Conservation (phyloP, 306 rosid genomes). For the Aeschynomene evenia region DNA sequence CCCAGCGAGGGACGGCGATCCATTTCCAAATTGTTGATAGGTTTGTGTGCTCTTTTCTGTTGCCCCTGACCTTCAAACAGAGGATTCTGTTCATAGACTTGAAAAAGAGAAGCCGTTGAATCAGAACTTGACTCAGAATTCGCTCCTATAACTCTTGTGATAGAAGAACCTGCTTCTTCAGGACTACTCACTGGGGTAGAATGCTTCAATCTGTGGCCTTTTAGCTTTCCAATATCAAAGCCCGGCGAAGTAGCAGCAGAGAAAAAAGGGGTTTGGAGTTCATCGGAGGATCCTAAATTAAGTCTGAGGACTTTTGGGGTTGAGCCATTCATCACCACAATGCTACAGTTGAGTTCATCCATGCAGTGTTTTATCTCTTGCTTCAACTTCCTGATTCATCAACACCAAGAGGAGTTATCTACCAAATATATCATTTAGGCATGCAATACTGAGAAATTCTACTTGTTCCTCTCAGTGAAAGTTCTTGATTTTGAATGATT, state of each 20-base stretch:
- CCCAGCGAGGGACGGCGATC: slow-evolving; percentile 46
- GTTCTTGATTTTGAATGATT: background rate
- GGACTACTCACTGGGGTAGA: slow-evolving; percentile 88
- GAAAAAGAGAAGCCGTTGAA: slow-evolving; percentile 57
- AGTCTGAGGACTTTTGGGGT: slow-evolving; percentile 84
- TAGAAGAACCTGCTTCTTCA: slow-evolving; percentile 63
- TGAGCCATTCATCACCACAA: slow-evolving; percentile 78
- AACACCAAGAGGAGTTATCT: slow-evolving; percentile 5
- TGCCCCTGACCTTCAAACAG: slow-evolving; percentile 60
- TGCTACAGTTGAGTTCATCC: slow-evolving; percentile 84
- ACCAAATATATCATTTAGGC: background rate
- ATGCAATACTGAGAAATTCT: slow-evolving; percentile 11
- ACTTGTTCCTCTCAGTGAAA: background rate
- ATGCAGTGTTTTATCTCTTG: slow-evolving; percentile 84
- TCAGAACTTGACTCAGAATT: slow-evolving; percentile 62
- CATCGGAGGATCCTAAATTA: slow-evolving; percentile 67
- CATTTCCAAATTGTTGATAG: slow-evolving; percentile 40
- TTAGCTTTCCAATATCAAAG: slow-evolving; percentile 43
- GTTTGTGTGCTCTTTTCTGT: slow-evolving; percentile 34
- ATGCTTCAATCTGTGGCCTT: slow-evolving; percentile 65
- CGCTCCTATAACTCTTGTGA: slow-evolving; percentile 54
- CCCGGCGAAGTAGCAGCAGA: slow-evolving; percentile 76
- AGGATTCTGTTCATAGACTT: slow-evolving; percentile 80
- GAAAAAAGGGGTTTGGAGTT: slow-evolving; percentile 73
- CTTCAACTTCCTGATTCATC: slow-evolving; percentile 76